Conservation (phyloP, 306 rosid species). For the Prosopis cineraria region DNA sequence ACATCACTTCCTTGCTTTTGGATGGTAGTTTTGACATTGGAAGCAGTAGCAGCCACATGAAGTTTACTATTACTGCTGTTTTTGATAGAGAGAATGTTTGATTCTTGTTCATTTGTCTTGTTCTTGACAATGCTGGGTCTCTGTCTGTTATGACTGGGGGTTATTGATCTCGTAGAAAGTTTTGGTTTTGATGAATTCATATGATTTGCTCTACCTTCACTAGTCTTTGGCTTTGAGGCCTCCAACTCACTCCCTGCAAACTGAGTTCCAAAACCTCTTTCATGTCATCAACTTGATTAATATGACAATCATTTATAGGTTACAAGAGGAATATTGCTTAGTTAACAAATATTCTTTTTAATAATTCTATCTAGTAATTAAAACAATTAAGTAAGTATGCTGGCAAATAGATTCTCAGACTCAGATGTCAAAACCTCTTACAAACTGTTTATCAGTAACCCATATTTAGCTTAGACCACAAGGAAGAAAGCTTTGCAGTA, state of each 20-base stretch:
- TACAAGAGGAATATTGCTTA: not conserved
- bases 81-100: not conserved
- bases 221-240: constrained; percentile 42
- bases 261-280: constrained; percentile 31
- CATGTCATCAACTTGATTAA: not conserved
- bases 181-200: constrained; percentile 36
- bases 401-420: not conserved
- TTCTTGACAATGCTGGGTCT: constrained; percentile 39
- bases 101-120: constrained; percentile 33
- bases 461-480: not conserved
- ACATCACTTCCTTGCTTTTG: constrained; percentile 37
- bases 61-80: constrained; percentile 18
- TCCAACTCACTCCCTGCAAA: constrained; percentile 51
- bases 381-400: not conserved
- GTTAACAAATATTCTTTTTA: not conserved
- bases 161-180: constrained; percentile 45
- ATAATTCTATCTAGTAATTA: not conserved
- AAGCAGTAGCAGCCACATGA: not conserved
- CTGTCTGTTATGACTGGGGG: constrained; percentile 45
- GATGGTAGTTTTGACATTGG: constrained; percentile 23
- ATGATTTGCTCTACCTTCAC: constrained; percentile 39
- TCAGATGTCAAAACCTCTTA: not conserved
- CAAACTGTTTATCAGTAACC: not conserved
- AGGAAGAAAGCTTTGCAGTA: not conserved
- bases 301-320: not conserved